Evolutionary conservation across 495 filamentous ascomycete species (phyloP), one percentile per base, ranked within the genome.

Genomic region (Halenospora varia): DNA sequence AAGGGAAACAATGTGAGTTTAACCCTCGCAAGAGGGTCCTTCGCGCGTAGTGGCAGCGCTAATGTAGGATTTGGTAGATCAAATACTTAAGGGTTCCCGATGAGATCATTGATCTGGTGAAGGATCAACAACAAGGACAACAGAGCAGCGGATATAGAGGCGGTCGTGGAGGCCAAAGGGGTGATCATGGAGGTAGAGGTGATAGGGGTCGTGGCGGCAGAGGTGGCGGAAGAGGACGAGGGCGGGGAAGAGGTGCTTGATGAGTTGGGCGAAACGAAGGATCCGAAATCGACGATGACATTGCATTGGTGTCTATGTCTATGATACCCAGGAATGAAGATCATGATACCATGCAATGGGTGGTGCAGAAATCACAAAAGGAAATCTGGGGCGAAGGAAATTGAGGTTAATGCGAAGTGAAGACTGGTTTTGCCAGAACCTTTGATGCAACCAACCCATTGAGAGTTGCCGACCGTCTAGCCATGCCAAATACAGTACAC

Each of bases 41-140:
- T 42, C 3, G 29, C 4, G 13, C 4, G 29, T 4, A 35, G 13
- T 6, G 13, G 13, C 4, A 35, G 4, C 8, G 44, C 53, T 56
- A 41, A 53, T 40, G 19, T 56, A 17, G 3, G 23, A 19, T 13
- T 10, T 19, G 26, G 50, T 64, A 98, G 94, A 98, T 98, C 77
- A 98, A 98, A 81, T 98, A 96, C 73, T 83, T 98, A 35, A 88
- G 91, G 51, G 90, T 98, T 2, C 89, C 91, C 47, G 93, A 97
- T 70, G 92, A 97, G 68, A 94, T 97, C 57, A 85, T 97, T 70
- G 94, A 97, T 53, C 68, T 91, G 10, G 92, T 93, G 11, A 96
- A 91, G 77, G 93, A 97, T 44, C 91, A 96, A 68, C 86, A 88
- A 59, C 88, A 92, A 58, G 77, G 73, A 45, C 87, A 92, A 66